Conservation (phyloP, 495 filamentous ascomycete genomes). For the Xylaria telfairii region DNA sequence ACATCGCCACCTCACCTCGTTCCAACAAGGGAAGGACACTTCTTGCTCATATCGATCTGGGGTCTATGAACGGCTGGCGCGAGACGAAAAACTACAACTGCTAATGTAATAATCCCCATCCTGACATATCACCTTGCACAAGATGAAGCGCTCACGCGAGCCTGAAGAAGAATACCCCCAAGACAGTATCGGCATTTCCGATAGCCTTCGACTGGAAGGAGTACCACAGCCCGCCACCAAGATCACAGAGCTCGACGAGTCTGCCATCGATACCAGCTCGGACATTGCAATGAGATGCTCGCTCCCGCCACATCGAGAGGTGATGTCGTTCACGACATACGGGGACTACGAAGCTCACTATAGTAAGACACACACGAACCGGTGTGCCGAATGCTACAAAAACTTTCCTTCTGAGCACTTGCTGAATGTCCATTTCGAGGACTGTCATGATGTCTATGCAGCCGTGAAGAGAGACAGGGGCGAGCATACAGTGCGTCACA, state of each 20-base stretch:
- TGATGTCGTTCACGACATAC: slow-evolving; percentile 72
- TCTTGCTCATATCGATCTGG: neutral
- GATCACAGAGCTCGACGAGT: slow-evolving; percentile 51
- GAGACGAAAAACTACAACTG: slow-evolving; percentile 4
- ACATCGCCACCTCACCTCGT: neutral
- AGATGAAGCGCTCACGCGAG: slow-evolving; percentile 62
- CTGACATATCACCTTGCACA: slow-evolving; percentile 27
- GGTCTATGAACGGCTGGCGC: neutral
- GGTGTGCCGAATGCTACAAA: slow-evolving; percentile 80
- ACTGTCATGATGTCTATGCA: slow-evolving; percentile 85
- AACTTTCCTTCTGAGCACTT: slow-evolving; percentile 77
- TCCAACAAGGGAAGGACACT: neutral
- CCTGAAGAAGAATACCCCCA: slow-evolving; percentile 45
- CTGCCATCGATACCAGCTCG: slow-evolving; percentile 33
- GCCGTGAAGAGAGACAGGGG: slow-evolving; percentile 74
- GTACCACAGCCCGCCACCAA: slow-evolving; percentile 41
- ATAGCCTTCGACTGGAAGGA: slow-evolving; percentile 29
- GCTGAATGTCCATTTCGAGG: slow-evolving; percentile 83
- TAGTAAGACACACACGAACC: slow-evolving; percentile 76
- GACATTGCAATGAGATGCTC: slow-evolving; percentile 71
- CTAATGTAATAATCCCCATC: slow-evolving; percentile 42
- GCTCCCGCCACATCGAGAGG: slow-evolving; percentile 76
- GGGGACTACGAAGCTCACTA: slow-evolving; percentile 91
- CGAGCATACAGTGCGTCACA: slow-evolving; percentile 80
- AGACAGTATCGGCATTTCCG: slow-evolving; percentile 9